Base-by-base conservation (phyloP, 495 filamentous ascomycete species). In the Penicillium paradoxum region DNA sequence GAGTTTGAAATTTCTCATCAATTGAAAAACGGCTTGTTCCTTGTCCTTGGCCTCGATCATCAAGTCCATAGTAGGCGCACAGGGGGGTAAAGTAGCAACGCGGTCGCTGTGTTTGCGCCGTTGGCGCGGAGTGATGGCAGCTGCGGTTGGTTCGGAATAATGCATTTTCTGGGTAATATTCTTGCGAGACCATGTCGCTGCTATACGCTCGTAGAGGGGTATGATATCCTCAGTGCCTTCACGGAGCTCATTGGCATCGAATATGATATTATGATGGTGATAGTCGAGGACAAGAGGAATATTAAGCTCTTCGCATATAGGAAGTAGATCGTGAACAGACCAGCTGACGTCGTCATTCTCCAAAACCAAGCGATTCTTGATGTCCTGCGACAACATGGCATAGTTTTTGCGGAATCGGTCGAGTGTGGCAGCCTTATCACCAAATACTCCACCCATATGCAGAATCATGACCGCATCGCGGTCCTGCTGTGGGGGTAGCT, bases 41-140 rank as follows among this genome's bases (percentile, higher is more conserved):
- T 97, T 98, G 61, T 96, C 91, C 62, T 97, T 98, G 15, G 93
- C 93, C 73, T 98, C 93, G 52, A 97, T 96, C 93, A 97, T 98
- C 11, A 97, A 75, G 64, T 96, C 93, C 86, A 95, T 92, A 6
- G 83, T 82, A 5, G 81, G 73, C 2, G 83, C 73, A 58, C 91
- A 96, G 0, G 92, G 92, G 11, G 92, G 92, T 14, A 98, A 68
- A 0, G 82, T 88, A 29, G 73, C 67, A 3, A 93, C 89, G 6
- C 91, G 78, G 0, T 88, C 83, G 40, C 82, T 87, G 62, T 97
- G 92, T 67, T 95, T 96, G 32, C 91, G 76, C 14, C 91, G 76
- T 57, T 93, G 85, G 4, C 83, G 70, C 0, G 75, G 77, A 0
- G 90, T 96, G 55, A 95, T 81, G 4, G 91, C 89, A 3, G 81